phyloP scores from a whole-genome alignment of 176 grass and related monocot genomes.

The Aegilops bicornis region DNA sequence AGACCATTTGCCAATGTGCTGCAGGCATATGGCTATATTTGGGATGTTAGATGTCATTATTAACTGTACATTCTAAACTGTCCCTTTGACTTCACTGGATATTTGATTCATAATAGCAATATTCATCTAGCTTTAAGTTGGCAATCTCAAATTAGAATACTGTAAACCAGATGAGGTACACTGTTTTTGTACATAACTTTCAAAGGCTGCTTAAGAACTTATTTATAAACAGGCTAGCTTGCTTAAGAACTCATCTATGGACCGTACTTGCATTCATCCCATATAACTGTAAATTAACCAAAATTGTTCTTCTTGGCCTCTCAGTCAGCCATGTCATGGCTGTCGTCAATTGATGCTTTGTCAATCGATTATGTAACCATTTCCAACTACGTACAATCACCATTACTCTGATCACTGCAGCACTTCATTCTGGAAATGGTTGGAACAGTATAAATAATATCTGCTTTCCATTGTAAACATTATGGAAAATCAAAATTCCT shows the following conservation, averaged over 20 bases:
- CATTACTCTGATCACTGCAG: background rate
- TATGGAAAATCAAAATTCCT: background rate
- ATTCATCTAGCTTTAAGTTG: background rate
- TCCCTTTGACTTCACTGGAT: background rate
- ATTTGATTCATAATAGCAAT: background rate
- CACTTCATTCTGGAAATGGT: background rate
- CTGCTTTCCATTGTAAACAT: background rate
- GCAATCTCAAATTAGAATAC: background rate
- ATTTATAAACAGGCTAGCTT: background rate
- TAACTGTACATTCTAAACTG: background rate
- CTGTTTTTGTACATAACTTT: background rate
- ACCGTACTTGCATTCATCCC: background rate
- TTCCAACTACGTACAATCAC: background rate
- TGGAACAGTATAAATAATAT: background rate
- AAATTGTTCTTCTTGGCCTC: background rate
- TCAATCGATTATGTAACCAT: background rate
- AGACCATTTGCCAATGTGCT: background rate
- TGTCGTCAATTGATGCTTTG: background rate
- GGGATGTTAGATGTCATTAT: background rate
- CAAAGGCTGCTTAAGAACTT: background rate
- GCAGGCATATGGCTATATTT: background rate
- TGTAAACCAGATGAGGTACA: background rate
- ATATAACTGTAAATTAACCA: background rate
- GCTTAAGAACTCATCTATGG: background rate
- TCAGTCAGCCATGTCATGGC: background rate